Evolutionary conservation across 495 filamentous ascomycete species (phyloP), one percentile per base, ranked within the genome.

Genomic region (Mytilinidion resinicola): DNA sequence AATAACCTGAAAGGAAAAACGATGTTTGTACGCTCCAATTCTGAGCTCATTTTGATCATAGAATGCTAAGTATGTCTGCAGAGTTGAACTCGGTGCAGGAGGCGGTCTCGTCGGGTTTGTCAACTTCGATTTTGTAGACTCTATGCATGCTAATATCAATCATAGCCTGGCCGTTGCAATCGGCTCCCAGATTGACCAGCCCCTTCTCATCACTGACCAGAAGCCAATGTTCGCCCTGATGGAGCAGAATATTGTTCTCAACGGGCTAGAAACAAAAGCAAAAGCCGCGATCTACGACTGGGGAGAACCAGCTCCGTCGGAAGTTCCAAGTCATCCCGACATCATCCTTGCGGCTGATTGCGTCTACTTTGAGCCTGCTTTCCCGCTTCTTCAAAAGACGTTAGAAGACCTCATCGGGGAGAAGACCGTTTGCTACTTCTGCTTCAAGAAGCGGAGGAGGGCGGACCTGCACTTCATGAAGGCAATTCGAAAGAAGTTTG

Each of bases 351-450:
- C 93, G 10, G 93, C 91, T 6, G 93, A 98, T 70, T 97, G 93
- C 75, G 90, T 95, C 50, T 98, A 97, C 77, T 95, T 95, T 65
- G 92, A 98, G 70, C 90, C 92, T 3, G 87, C 91, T 3, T 97
- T 97, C 69, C 90, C 91, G 43, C 77, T 95, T 33, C 77, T 98
- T 35, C 78, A 91, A 63, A 72, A 83, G 59, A 96, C 93, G n/a
- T 70, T 98, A 61, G 49, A 68, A 33, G 71, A 77, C 48, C 59
- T 80, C 4, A 70, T 78, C 43, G 74, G 74, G 21, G 67, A 73
- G 19, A 64, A 73, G 7, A 74, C 89, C 0, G 76, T 87, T 4
- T 84, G 91, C 65, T 96, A 89, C 72, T 98, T 98, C 75, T 97
- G 92, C 74, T 96, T 88, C 75, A 96, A 95, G 75, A 90, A 85